Evolutionary conservation across 2,329 filamentous ascomycete genomes (phyloP).

Genomic region (Aureobasidium melanogenum): DNA sequence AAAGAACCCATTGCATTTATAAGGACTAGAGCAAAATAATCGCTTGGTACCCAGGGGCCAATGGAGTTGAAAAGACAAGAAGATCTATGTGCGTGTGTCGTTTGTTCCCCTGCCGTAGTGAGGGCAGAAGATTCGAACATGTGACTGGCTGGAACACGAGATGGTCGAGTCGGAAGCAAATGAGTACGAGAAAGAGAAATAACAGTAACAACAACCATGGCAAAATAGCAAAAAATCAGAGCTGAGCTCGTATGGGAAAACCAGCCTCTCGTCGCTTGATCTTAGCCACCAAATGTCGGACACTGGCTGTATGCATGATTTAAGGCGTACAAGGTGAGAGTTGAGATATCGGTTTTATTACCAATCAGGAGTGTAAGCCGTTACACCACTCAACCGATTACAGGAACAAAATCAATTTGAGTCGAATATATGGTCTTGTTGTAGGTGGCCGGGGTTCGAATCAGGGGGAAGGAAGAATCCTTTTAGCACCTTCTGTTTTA

Average conservation of each 20-base stretch:
- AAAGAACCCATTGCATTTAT: neutral
- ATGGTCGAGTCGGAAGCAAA: neutral
- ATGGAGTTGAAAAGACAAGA: neutral
- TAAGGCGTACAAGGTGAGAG: neutral
- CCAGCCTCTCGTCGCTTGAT: neutral
- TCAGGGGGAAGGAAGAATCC: neutral
- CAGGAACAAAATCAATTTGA: neutral
- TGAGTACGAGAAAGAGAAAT: neutral
- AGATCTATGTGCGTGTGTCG: neutral
- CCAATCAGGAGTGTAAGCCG: neutral
- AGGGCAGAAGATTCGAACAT: neutral
- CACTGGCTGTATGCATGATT: neutral
- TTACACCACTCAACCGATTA: neutral
- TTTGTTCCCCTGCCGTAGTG: neutral
- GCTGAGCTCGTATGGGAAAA: neutral
- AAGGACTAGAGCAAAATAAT: no score
- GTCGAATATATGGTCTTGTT: neutral
- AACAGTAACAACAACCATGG: no score
- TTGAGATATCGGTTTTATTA: neutral
- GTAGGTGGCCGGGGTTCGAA: neutral
- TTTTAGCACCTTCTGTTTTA: neutral
- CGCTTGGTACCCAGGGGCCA: rapidly evolving
- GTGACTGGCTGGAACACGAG: neutral
- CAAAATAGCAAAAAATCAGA: neutral
- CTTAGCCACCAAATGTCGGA: neutral